Base-by-base conservation (phyloP, 306 rosid genomes). In the Lathyrus sativus region DNA sequence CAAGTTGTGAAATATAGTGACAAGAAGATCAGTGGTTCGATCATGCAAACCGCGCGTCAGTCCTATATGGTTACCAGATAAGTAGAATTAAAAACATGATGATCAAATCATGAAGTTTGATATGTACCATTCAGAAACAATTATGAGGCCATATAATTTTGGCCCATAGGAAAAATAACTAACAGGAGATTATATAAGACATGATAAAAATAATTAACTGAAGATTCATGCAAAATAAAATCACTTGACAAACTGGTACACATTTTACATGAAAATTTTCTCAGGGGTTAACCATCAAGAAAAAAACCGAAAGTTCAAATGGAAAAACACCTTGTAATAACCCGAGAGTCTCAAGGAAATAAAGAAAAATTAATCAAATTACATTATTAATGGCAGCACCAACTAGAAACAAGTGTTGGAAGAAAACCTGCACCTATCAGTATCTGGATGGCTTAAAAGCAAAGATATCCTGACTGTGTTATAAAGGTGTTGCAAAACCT, bases 401-500 rank as follows among this genome's bases (percentile, higher is more conserved):
- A 63, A 67, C 44, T 49, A 71, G 80, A 81, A 73, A 39, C 66
- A 71, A 70, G 79, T 9, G 67, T 31, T 50, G 67, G 69, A 78
- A 66, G 83, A 82, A 84, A 80, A 73, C 76, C 74, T 59, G 71
- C 63, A 68, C 22, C 73, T 74, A 55, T 59, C 33, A 51, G 62
- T 41, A 56, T 79, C 76, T 60, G 55, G 77, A 75, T 53, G 63
- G 62, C 60, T 78, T 58, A 55, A 54, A 68, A 78, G 61, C 68
- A 63, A 65, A 70, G 70, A 61, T 63, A 66, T 63, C 71, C 2
- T 19, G 3, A 14, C 66, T 58, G 62, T 87, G 86, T 48, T 89
- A 91, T 82, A 89, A 96, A 13, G 97, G 82, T 10, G 96, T 91
- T 35, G 97, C 97, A 74, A 89, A 91, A 42, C 96, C 96, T 91